A percentile compares a stretch with the other conserved stretches of the same genome.
phyloP scores from a whole-genome alignment of 148 eudicot species.

The Mesembryanthemum crystallinum region DNA sequence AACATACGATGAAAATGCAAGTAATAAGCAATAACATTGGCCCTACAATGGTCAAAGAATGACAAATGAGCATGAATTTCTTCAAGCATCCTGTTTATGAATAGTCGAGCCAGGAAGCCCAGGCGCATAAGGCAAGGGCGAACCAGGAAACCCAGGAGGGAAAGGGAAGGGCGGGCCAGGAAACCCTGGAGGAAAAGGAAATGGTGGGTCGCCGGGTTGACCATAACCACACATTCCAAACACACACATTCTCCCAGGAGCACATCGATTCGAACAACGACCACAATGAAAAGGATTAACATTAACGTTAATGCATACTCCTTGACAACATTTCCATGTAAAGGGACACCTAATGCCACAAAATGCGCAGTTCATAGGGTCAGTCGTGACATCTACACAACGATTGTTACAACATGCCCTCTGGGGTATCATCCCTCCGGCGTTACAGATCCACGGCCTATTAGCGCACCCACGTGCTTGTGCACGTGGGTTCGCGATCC shows the following conservation, averaged over 20 bases:
- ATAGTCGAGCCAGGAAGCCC: constrained; percentile 6
- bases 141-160: constrained; percentile 10
- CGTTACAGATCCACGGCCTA: constrained; percentile 68
- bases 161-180: constrained; percentile 24
- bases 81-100: neutral
- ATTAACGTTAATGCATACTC: constrained; percentile 47
- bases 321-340: constrained; percentile 67
- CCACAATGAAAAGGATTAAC: constrained; percentile 67
- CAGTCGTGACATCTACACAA: constrained; percentile 52
- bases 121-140: constrained; percentile 6
- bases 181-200: constrained; percentile 32
- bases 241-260: constrained; percentile 38
- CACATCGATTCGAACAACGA: constrained; percentile 49
- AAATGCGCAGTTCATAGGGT: constrained; percentile 63
- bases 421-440: constrained; percentile 32
- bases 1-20: neutral
- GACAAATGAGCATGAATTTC: no score
- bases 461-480: constrained; percentile 51
- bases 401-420: constrained; percentile 57
- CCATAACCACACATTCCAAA: constrained; percentile 80
- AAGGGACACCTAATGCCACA: constrained; percentile 77
- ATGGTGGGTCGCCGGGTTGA: constrained; percentile 24
- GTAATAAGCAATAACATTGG: neutral
- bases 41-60: no score
- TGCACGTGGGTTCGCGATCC: constrained; percentile 39